These are phyloP conservation scores for Penicillium macrosclerotiorum DNA, from an alignment of 495 filamentous ascomycete species.

Conservation along the genomic window DNA sequence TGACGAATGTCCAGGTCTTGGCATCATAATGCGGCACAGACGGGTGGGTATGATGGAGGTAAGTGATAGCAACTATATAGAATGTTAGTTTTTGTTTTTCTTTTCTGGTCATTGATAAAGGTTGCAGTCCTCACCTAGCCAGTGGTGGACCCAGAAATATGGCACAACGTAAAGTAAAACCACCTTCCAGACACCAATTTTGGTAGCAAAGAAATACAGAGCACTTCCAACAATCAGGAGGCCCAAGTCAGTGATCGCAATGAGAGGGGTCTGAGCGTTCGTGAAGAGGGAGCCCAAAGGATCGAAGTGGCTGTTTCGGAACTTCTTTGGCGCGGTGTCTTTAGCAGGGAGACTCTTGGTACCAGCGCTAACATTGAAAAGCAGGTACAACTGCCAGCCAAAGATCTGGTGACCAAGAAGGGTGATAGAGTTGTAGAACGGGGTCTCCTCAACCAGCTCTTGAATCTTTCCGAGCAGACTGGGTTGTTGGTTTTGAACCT, in stretches of 20 bases:
- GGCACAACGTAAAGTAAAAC: slow-evolving; percentile 52
- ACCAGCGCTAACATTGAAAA: slow-evolving; percentile 54
- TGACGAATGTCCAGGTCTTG: slow-evolving; percentile 78
- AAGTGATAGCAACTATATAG: slow-evolving; percentile 71
- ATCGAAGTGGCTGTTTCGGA: slow-evolving; percentile 58
- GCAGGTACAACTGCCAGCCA: slow-evolving; percentile 57
- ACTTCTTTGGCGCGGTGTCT: slow-evolving; percentile 41
- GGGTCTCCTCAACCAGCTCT: slow-evolving; percentile 56
- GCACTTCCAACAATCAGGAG: slow-evolving; percentile 43
- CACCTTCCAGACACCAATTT: slow-evolving; percentile 51
- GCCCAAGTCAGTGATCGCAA: slow-evolving; percentile 60
- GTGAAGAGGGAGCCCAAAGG: slow-evolving; percentile 61
- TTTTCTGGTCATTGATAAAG: not conserved
- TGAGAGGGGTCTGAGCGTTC: slow-evolving; percentile 50
- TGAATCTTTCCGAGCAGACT: slow-evolving; percentile 34
- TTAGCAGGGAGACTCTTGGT: slow-evolving; percentile 40
- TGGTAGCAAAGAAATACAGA: slow-evolving; percentile 42
- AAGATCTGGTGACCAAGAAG: slow-evolving; percentile 52
- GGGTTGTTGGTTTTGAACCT: slow-evolving; percentile 35
- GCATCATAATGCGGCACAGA: slow-evolving; percentile 78
- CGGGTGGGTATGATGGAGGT: slow-evolving; percentile 87
- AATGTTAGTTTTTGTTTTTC: not conserved
- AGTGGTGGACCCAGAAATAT: slow-evolving; percentile 62
- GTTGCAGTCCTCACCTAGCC: slow-evolving; percentile 50
- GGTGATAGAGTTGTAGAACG: slow-evolving; percentile 47